phyloP scores from a whole-genome alignment of 1,284 basidiomycete genomes.

The Marasmius oreades region DNA sequence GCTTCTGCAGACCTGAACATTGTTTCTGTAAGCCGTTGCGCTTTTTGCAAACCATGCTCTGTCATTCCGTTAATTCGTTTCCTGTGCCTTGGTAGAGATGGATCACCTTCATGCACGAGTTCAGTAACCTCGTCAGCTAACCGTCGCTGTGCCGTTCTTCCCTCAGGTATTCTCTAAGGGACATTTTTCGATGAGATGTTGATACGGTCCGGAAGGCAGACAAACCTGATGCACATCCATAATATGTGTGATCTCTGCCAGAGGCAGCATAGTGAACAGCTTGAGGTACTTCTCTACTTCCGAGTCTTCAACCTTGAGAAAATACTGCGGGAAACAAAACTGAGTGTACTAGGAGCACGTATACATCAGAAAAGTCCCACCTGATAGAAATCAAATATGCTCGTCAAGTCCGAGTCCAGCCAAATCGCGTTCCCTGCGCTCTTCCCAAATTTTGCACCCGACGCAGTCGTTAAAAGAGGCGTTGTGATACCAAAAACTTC shows the following conservation, averaged over 20 bases:
- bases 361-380: constrained; percentile 35
- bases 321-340: constrained; percentile 62
- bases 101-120: constrained; percentile 79
- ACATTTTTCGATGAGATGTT: neutral
- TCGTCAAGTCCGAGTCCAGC: constrained; percentile 75
- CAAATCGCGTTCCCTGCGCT: constrained; percentile 95
- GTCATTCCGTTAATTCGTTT: neutral
- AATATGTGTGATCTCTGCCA: constrained; percentile 54
- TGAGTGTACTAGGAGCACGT: neutral
- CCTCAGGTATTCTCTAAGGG: constrained; percentile 48
- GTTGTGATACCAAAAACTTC: constrained; percentile 87
- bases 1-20: constrained; percentile 55
- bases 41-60: constrained; percentile 40
- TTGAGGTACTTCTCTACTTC: constrained; percentile 83
- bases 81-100: neutral
- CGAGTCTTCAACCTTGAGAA: constrained; percentile 77
- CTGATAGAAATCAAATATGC: constrained; percentile 90
- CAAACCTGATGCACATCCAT: constrained; percentile 59
- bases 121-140: constrained; percentile 88
- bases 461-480: constrained; percentile 86
- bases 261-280: constrained; percentile 79
- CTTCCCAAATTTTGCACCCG: constrained; percentile 97
- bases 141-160: constrained; percentile 69
- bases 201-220: neutral
- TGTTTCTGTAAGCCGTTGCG: constrained; percentile 56